Base-by-base conservation (phyloP, 1,139 yeast genomes). In the Eremothecium coryli region DNA sequence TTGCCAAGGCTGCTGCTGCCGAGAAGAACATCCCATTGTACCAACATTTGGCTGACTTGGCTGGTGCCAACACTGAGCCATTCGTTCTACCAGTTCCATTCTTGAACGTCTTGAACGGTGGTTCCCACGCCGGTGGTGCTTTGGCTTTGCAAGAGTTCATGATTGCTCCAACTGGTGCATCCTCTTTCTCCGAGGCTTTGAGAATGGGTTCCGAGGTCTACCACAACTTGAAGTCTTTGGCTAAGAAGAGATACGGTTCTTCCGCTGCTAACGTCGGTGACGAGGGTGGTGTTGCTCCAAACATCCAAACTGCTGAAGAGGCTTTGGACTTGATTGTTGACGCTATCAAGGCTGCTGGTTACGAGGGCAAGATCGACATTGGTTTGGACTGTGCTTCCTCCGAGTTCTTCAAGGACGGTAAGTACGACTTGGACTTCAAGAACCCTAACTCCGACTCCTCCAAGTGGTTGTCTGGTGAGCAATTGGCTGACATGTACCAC, bases 241-340 rank as follows among this genome's bases (percentile, higher is more conserved):
- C 96, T 64, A 82, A 82, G 77, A 76, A 82, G 76, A 73, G 70
- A 65, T 88, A 86, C 76, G 97, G 97, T 63, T 79, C 82, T 61
- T 79, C 93, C 46, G 97, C 97, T 58, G 96, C 95, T 70, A 88
- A 88, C 71, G 96, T 88, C 62, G 97, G 97, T 76, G 97, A 88
- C 68, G 96, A 88, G 74, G 96, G 97, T 78, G 97, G 97, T 75
- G 95, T 88, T 72, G 96, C 96, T 56, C 97, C 97, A 65, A 82
- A 84, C 68, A 77, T 88, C 55, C 73, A 79, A 49, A 74, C 94
- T 54, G 86, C 97, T 61, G 82, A 76, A 65, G 96, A 88, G 73
- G 96, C 96, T 52, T 72, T 88, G 54, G 95, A 86, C 70, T 79
- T 88, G 65, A 84, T 88, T 64, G 73, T 76, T 54, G 78, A 68